A percentile compares a stretch with the other conserved stretches of the same genome.
Conservation (phyloP, 2,329 filamentous ascomycete species). For the Pseudocercospora crystallina region DNA sequence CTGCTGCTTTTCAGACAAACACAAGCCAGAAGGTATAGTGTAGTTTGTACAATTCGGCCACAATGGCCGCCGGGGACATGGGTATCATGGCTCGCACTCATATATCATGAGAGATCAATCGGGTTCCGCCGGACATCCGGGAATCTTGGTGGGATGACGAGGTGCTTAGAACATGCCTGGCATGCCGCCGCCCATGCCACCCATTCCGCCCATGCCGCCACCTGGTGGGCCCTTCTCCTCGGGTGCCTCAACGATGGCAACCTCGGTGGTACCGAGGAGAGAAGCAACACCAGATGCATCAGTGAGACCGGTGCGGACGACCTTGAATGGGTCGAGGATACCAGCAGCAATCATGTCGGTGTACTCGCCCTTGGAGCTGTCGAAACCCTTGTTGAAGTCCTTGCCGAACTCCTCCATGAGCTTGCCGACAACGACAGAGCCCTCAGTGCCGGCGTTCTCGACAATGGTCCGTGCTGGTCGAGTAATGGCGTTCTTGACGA, state of each 20-base stretch:
- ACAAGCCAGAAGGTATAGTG: constrained; percentile 11
- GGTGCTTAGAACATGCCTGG: constrained; percentile 33
- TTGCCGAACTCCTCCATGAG: constrained; percentile 86
- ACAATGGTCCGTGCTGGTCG: constrained; percentile 92
- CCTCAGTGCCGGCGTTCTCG: constrained; percentile 95
- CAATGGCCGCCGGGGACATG: constrained; percentile 9
- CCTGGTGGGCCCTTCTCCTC: constrained; percentile 76
- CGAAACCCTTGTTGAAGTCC: constrained; percentile 98
- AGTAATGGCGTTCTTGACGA: constrained; percentile 97
- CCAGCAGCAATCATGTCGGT: constrained; percentile 96
- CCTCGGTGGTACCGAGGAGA: constrained; percentile 94
- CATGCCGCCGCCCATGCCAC: constrained; percentile 64
- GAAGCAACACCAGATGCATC: constrained; percentile 96
- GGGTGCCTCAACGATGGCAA: constrained; percentile 92
- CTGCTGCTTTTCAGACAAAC: constrained; percentile 3
- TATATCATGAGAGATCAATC: constrained; percentile 18
- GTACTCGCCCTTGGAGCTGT: constrained; percentile 95
- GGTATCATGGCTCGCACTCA: constrained; percentile 21
- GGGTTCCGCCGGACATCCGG: neutral
- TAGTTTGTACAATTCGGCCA: constrained; percentile 16
- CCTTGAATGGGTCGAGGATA: constrained; percentile 99
- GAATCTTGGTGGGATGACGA: neutral
- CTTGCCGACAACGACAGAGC: constrained; percentile 95
- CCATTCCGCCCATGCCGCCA: constrained; percentile 53
- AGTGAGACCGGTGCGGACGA: constrained; percentile 91